Conservation (phyloP, 2,329 filamentous ascomycete species). For the Pseudodiploospora longispora region DNA sequence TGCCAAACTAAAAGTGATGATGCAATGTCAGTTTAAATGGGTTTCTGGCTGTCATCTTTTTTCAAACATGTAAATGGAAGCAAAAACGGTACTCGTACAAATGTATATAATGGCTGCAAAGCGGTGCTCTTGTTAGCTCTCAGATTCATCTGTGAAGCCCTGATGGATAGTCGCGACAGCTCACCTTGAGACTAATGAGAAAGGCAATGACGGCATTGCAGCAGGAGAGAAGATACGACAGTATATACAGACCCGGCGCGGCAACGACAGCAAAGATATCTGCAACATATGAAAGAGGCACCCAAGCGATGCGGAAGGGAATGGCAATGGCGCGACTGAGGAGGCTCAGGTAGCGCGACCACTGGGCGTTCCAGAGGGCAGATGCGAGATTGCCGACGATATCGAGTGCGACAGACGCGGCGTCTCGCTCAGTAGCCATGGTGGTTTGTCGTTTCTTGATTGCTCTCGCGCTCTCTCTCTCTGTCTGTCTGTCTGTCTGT, state of each 20-base stretch:
- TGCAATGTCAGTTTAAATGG: neutral
- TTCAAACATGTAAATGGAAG: neutral
- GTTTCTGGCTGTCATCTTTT: neutral
- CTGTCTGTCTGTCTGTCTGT: no score
- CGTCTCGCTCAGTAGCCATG: slow-evolving; percentile 10
- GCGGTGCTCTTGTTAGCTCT: neutral
- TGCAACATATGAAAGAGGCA: slow-evolving; percentile 21
- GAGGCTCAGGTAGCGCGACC: slow-evolving; percentile 16
- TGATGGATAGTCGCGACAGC: slow-evolving; percentile 1
- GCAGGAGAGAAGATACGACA: slow-evolving; percentile 19
- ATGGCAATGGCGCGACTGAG: slow-evolving; percentile 18
- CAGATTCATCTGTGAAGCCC: neutral
- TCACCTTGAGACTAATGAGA: slow-evolving; percentile 28
- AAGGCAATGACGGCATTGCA: slow-evolving; percentile 18
- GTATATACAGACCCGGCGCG: slow-evolving; percentile 28
- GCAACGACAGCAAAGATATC: slow-evolving; percentile 23
- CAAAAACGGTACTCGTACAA: slow-evolving; percentile 27
- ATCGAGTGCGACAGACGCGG: slow-evolving; percentile 16
- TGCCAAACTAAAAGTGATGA: slow-evolving; percentile 39
- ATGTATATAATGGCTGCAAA: slow-evolving; percentile 33
- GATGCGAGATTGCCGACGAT: slow-evolving; percentile 17
- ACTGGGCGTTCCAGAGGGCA: slow-evolving; percentile 20
- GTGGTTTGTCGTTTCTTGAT: no score
- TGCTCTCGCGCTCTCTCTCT: no score
- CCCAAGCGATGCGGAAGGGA: slow-evolving; percentile 22